Conservation (phyloP, 2,329 filamentous ascomycete genomes). For the Neoascochyta sp. region DNA sequence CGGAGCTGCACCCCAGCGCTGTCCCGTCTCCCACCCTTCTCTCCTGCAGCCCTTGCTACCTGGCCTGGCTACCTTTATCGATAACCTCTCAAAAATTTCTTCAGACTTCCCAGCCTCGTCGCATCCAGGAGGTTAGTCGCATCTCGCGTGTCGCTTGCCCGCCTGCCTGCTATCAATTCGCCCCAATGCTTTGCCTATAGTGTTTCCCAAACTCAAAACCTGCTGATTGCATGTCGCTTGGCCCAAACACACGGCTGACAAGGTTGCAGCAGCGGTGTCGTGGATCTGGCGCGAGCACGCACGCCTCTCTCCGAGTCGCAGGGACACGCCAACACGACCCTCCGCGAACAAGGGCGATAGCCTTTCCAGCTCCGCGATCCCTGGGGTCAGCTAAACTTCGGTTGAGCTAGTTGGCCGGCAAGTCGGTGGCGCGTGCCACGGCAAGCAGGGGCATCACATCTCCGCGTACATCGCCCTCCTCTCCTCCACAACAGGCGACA, state of each 20-base stretch:
- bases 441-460: conserved; percentile 16
- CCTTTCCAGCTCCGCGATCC: conserved; percentile 14
- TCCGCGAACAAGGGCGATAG: conserved; percentile 14
- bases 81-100: conserved; percentile 19
- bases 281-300: conserved; percentile 23
- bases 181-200: conserved; percentile 16
- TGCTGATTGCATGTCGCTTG: conserved; percentile 20
- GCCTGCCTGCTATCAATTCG: conserved; percentile 7
- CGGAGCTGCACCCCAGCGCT: neutral
- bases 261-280: conserved; percentile 25
- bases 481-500: conserved; percentile 7
- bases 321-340: conserved; percentile 16
- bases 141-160: conserved; percentile 8
- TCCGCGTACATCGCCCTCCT: conserved; percentile 8
- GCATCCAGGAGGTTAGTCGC: conserved; percentile 18
- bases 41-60: conserved; percentile 2
- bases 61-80: conserved; percentile 23
- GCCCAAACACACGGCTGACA: conserved; percentile 24
- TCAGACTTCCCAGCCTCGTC: conserved; percentile 21
- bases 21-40: too few species aligned
- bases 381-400: conserved; percentile 18
- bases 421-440: conserved; percentile 28
- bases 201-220: conserved; percentile 6
- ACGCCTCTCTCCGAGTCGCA: conserved; percentile 18
- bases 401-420: conserved; percentile 21